Conservation (phyloP, 2,329 filamentous ascomycete genomes). For the Colletotrichum higginsianum region DNA sequence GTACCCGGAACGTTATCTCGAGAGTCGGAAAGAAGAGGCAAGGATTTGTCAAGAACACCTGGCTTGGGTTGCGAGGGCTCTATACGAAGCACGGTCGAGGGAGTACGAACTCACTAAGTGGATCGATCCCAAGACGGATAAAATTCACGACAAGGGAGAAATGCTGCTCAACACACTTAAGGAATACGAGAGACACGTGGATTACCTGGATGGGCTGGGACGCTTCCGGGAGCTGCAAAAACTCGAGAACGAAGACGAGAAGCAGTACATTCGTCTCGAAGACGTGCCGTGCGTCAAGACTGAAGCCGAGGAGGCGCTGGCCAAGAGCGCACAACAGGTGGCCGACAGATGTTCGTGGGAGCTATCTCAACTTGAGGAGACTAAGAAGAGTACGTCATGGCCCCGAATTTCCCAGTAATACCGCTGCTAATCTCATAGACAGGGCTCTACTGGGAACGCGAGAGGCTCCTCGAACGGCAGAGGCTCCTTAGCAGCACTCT, state of each 20-base stretch:
- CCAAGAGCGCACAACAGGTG: conserved; percentile 52
- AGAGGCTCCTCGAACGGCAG: conserved; percentile 53
- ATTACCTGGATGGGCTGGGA: conserved; percentile 55
- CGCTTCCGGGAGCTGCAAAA: conserved; percentile 56
- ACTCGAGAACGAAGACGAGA: conserved; percentile 54
- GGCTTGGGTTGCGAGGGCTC: conserved; percentile 44
- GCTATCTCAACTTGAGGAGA: conserved; percentile 53
- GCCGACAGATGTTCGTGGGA: conserved; percentile 52
- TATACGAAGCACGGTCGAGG: conserved; percentile 38
- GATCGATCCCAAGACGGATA: conserved; percentile 40
- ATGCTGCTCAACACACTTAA: conserved; percentile 49
- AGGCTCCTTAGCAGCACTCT: conserved; percentile 56
- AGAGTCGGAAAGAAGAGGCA: conserved; percentile 61
- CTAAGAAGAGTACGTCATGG: conserved; percentile 53
- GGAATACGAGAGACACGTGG: conserved; percentile 43
- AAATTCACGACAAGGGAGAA: conserved; percentile 49
- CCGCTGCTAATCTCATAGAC: conserved; percentile 44
- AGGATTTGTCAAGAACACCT: conserved; percentile 59
- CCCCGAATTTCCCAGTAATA: not conserved
- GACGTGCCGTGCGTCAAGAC: conserved; percentile 55
- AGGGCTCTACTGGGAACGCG: conserved; percentile 52
- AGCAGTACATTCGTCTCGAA: conserved; percentile 56
- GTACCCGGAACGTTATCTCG: conserved; percentile 69
- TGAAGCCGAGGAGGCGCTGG: conserved; percentile 50
- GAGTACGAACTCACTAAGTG: conserved; percentile 45